phyloP scores from a whole-genome alignment of 495 filamentous ascomycete genomes.

The Penicillium cosmopolitanum region DNA sequence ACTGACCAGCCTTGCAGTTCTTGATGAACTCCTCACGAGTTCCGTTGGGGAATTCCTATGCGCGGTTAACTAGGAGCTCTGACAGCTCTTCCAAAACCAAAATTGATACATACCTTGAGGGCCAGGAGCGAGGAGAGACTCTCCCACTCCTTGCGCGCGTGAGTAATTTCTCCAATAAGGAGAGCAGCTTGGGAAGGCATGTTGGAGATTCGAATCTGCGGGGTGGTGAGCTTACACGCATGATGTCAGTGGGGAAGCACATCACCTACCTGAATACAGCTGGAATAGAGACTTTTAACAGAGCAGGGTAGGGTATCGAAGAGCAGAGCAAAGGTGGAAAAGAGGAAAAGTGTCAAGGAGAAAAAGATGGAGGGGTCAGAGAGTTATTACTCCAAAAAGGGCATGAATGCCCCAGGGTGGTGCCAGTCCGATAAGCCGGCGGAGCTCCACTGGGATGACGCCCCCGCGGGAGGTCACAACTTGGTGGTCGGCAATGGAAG shows the following conservation, averaged over 20 bases:
- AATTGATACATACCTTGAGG: slow-evolving; percentile 50
- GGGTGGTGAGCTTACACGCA: slow-evolving; percentile 15
- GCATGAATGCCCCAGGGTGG: too few species aligned
- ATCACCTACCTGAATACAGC: background rate
- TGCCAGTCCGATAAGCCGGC: slow-evolving; percentile 4
- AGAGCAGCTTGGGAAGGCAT: slow-evolving; percentile 53
- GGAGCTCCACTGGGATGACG: slow-evolving; percentile 5
- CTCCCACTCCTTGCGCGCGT: slow-evolving; percentile 61
- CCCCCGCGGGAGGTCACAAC: slow-evolving; percentile 8
- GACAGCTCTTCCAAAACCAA: background rate
- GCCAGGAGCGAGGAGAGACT: slow-evolving; percentile 52
- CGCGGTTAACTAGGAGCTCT: background rate
- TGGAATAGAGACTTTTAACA: background rate
- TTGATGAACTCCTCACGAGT: slow-evolving; percentile 56
- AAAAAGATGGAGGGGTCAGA: slow-evolving; percentile 8
- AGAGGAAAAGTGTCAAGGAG: background rate
- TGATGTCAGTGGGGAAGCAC: slow-evolving; percentile 4
- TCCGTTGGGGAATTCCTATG: slow-evolving; percentile 57
- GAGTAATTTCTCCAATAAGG: slow-evolving; percentile 58
- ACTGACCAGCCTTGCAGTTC: slow-evolving; percentile 56
- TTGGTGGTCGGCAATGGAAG: background rate
- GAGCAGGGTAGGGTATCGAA: background rate
- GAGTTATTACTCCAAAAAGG: background rate
- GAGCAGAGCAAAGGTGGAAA: background rate
- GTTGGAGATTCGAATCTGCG: slow-evolving; percentile 16